Conservation (phyloP, 2,329 filamentous ascomycete species). For the Fusarium sp. region DNA sequence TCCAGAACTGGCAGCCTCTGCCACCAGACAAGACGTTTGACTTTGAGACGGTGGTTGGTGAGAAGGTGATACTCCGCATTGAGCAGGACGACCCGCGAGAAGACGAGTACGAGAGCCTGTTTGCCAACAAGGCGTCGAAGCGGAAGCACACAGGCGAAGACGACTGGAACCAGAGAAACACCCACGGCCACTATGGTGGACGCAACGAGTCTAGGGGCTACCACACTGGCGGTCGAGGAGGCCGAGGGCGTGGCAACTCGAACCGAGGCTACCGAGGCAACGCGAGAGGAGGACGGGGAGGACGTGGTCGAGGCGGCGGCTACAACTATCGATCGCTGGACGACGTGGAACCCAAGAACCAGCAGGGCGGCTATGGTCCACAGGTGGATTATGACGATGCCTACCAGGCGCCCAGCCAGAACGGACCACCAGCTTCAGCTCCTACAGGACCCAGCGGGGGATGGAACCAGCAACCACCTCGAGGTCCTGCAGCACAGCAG, state of each 20-base stretch:
- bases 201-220: conserved; percentile 57
- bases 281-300: conserved; percentile 55
- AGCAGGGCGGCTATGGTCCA: conserved; percentile 56
- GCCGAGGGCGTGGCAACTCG: conserved; percentile 53
- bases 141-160: conserved; percentile 68
- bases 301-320: conserved; percentile 62
- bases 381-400: conserved; percentile 63
- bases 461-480: conserved; percentile 36
- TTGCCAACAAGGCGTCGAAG: conserved; percentile 70
- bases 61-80: conserved; percentile 86
- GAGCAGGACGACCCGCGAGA: conserved; percentile 76
- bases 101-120: conserved; percentile 72
- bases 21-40: conserved; percentile 76
- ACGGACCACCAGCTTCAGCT: conserved; percentile 31
- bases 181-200: conserved; percentile 50
- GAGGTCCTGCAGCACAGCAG: conserved; percentile 36
- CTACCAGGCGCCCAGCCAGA: conserved; percentile 43
- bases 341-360: conserved; percentile 67
- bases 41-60: conserved; percentile 86
- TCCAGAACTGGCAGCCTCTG: conserved; percentile 85
- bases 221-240: conserved; percentile 57
- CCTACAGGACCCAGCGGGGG: conserved; percentile 39
- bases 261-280: conserved; percentile 52
- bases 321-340: conserved; percentile 75
- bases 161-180: conserved; percentile 50